Conservation (phyloP, 2,329 filamentous ascomycete genomes). For the Phaeosphaeria sp. region DNA sequence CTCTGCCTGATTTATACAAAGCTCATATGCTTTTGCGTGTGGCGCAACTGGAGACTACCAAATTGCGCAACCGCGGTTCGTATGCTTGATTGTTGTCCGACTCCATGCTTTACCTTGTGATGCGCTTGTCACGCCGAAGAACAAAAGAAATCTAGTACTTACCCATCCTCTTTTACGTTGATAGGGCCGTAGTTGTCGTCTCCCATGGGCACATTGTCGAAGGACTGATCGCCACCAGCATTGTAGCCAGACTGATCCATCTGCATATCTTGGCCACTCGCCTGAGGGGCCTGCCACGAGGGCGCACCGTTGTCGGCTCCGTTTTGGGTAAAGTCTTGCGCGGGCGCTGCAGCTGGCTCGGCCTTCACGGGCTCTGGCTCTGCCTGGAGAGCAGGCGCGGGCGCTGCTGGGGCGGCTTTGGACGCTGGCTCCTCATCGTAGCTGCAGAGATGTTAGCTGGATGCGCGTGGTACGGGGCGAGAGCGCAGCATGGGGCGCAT, state of each 20-base stretch:
- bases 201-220: constrained; percentile 39
- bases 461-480: neutral
- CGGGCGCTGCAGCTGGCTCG: constrained; percentile 24
- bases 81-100: neutral
- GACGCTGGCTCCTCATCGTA: constrained; percentile 50
- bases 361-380: constrained; percentile 30
- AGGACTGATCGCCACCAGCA: constrained; percentile 38
- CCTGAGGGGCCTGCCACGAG: constrained; percentile 26
- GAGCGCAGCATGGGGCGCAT: constrained; percentile 1
- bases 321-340: constrained; percentile 22
- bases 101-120: constrained; percentile 27
- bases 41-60: neutral
- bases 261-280: constrained; percentile 33
- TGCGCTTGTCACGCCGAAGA: constrained; percentile 22
- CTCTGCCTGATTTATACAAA: neutral
- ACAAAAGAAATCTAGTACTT: constrained; percentile 56
- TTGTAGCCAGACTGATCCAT: constrained; percentile 41
- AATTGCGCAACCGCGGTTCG: neutral
- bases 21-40: neutral
- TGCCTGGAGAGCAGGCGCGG: constrained; percentile 27
- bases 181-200: constrained; percentile 60
- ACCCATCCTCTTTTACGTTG: constrained; percentile 91
- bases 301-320: constrained; percentile 19
- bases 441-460: constrained; percentile 37
- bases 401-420: constrained; percentile 33